Evolutionary conservation across 257 asterid species (phyloP), one percentile per base, ranked within the genome.

Genomic region (Penstemon barbatus): DNA sequence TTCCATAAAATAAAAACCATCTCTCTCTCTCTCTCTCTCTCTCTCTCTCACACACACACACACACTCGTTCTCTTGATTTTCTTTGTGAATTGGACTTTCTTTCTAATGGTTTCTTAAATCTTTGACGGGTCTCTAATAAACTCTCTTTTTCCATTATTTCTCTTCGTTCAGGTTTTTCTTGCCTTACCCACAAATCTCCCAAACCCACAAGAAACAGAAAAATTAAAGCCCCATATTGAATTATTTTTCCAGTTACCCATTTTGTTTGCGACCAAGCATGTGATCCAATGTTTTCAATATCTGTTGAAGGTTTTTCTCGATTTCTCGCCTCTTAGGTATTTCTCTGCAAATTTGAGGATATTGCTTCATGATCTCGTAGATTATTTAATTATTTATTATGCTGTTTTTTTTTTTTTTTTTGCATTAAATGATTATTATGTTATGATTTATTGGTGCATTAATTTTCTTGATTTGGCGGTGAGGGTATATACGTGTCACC

Each of bases 291-390:
- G 70, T 61, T 39, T 19, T 11, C 19, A 41, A 39, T 53, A 11
- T 63, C 51, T 54, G 60, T 66, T 70, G 12, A 65, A 36, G 73
- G 76, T 44, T 57, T 66, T 72, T 50, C 61, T 72, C 33, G 79
- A 77, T 69, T 72, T 58, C 60, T 64, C 66, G 39, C 65, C 66
- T 71, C 33, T 68, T 67, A 71, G 82, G 84, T 82, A 79, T 71
- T 76, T 39, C 8, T 15, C 46, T 68, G 60, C 65, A 7, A 18
- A 33, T 43, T 73, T 19, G 51, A 58, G 33, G 68, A 2, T 70
- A 5, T 63, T 68, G 10, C 65, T 65, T 71, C 60, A 1, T 69
- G 68, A 53, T 72, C 71, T 55, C 4, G 57, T 40, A 33, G 43
- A 19, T 49, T 61, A 4, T 43, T 54, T 73, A 60, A 59, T 64